A percentile compares a stretch with the other conserved stretches of the same genome.
Conservation (phyloP, 1,139 yeast species). For the Kodamaea arcana region DNA sequence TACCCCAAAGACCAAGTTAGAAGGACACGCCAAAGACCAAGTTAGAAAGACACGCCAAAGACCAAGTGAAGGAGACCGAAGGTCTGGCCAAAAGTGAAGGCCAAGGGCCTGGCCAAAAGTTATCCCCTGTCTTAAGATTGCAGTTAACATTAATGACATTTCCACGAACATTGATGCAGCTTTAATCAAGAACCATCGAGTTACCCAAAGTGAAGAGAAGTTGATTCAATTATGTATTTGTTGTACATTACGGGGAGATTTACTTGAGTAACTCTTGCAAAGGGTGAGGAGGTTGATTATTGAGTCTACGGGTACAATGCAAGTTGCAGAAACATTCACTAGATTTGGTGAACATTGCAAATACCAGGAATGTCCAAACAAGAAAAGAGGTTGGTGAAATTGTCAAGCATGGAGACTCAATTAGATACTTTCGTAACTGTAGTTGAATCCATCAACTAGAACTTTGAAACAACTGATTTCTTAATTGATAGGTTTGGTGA, state of each 20-base stretch:
- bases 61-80: too few relatives aligned
- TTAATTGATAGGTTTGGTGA: slow-evolving; percentile 37
- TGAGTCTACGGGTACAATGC: slow-evolving; percentile 48
- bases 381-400: slow-evolving; percentile 21
- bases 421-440: slow-evolving; percentile 48
- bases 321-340: slow-evolving; percentile 47
- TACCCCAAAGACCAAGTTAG: too few relatives aligned
- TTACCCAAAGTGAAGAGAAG: slow-evolving; percentile 38
- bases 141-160: slow-evolving; percentile 44
- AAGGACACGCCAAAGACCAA: too few relatives aligned
- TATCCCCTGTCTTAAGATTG: slow-evolving; percentile 36
- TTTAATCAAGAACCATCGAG: slow-evolving; percentile 33
- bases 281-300: slow-evolving; percentile 34
- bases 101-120: too few relatives aligned
- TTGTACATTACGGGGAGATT: slow-evolving; percentile 44
- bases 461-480: slow-evolving; percentile 41
- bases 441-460: slow-evolving; percentile 38
- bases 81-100: too few relatives aligned
- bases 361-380: slow-evolving; percentile 16
- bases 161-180: slow-evolving; percentile 40
- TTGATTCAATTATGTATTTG: slow-evolving; percentile 43
- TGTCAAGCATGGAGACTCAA: slow-evolving; percentile 37
- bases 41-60: too few relatives aligned
- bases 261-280: slow-evolving; percentile 40
- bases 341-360: slow-evolving; percentile 31